A percentile compares a stretch with the other conserved stretches of the same genome.
These are phyloP conservation scores for Paecilomyces fulvus DNA, from an alignment of 2,329 filamentous ascomycete genomes.

Conservation along the genomic window DNA sequence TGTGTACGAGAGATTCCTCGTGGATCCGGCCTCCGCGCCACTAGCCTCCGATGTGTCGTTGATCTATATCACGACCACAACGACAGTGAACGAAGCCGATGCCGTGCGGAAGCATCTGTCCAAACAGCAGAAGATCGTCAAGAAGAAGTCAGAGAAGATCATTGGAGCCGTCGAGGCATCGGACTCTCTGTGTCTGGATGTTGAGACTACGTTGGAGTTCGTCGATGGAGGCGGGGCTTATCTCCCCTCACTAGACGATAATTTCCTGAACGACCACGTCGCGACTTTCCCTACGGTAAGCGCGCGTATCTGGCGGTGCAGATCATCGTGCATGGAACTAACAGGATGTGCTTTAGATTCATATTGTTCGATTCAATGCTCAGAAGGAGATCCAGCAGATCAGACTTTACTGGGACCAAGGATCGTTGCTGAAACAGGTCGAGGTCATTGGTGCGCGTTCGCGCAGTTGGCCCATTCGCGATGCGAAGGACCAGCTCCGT, in stretches of 20 bases:
- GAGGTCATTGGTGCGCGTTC: constrained; percentile 86
- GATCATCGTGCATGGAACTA: constrained; percentile 3
- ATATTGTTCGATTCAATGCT: constrained; percentile 77
- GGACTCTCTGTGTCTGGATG: constrained; percentile 63
- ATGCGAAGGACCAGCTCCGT: constrained; percentile 73
- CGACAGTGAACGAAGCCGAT: constrained; percentile 58
- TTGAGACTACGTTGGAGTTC: constrained; percentile 79
- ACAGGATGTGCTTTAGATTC: constrained; percentile 48
- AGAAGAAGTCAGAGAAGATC: constrained; percentile 73
- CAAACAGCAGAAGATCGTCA: constrained; percentile 62
- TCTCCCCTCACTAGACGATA: constrained; percentile 83
- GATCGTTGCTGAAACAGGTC: constrained; percentile 80
- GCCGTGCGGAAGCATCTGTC: constrained; percentile 77
- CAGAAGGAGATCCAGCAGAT: constrained; percentile 76
- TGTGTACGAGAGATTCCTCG: constrained; percentile 65
- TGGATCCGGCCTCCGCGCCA: constrained; percentile 54
- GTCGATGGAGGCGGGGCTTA: constrained; percentile 72
- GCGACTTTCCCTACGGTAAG: constrained; percentile 75
- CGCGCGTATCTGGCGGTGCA: constrained; percentile 13
- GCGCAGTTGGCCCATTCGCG: constrained; percentile 90
- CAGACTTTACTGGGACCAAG: constrained; percentile 92
- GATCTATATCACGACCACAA: constrained; percentile 86
- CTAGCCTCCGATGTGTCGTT: constrained; percentile 60
- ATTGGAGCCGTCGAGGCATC: constrained; percentile 65
- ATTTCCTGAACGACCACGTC: constrained; percentile 76